Percentiles rank a stretch among this genome's conserved stretches.
These are phyloP conservation scores for Cryptococcus sp. DNA, from an alignment of 1,284 basidiomycete genomes.

Conservation along the genomic window DNA sequence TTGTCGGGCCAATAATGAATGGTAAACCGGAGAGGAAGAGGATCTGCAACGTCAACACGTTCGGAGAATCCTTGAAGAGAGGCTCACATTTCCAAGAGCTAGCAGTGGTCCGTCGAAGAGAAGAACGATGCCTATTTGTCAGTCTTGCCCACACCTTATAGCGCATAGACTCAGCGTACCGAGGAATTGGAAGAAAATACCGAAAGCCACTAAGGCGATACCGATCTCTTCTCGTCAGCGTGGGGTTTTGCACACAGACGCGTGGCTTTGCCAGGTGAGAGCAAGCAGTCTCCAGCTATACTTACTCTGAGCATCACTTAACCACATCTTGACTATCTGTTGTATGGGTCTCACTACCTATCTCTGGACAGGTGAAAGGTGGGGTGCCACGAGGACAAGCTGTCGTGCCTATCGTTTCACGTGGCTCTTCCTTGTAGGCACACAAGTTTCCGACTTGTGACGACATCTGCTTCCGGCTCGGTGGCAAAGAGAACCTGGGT, in stretches of 20 bases:
- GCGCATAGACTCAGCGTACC: conserved; percentile 45
- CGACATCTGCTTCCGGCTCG: too few relatives aligned
- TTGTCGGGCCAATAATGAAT: conserved; percentile 89
- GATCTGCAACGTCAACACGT: conserved; percentile 55
- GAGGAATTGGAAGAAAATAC: conserved; percentile 90
- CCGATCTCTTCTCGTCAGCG: conserved; percentile 69
- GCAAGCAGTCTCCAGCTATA: neutral
- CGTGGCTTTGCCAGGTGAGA: neutral
- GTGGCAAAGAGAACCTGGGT: too few relatives aligned
- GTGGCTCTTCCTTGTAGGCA: too few relatives aligned
- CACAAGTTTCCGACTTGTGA: too few relatives aligned
- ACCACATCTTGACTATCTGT: conserved; percentile 55
- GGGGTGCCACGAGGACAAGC: too few relatives aligned
- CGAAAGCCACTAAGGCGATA: conserved; percentile 96
- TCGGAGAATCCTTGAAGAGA: neutral
- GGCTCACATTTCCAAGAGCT: conserved; percentile 85
- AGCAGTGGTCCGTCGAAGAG: conserved; percentile 97
- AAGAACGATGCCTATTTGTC: conserved; percentile 65
- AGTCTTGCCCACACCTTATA: neutral
- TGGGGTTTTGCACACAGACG: too few relatives aligned
- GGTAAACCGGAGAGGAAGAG: conserved; percentile 88
- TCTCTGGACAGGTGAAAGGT: too few relatives aligned
- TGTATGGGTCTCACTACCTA: too few relatives aligned
- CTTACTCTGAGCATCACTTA: conserved; percentile 65
- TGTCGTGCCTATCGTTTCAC: too few relatives aligned